These are phyloP conservation scores for Fusarium paranaense DNA, from an alignment of 2,329 filamentous ascomycete species.

Conservation along the genomic window DNA sequence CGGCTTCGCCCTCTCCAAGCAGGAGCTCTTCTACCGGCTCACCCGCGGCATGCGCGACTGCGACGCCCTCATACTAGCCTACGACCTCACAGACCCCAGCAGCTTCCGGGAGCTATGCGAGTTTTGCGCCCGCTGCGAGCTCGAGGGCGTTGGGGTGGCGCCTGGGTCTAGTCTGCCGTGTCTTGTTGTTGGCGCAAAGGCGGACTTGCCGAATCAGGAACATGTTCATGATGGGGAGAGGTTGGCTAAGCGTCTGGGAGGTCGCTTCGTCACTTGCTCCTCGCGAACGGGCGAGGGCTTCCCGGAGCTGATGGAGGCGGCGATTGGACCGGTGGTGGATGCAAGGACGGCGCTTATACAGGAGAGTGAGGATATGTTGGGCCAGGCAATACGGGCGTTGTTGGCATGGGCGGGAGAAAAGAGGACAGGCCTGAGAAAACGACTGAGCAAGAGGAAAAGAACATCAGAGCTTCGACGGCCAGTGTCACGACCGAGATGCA, in stretches of 20 bases:
- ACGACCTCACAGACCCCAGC: constrained; percentile 19
- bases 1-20: constrained; percentile 3
- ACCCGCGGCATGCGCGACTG: constrained; percentile 24
- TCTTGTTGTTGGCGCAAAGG: constrained; percentile 27
- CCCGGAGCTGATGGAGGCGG: constrained; percentile 10
- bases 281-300: constrained; percentile 13
- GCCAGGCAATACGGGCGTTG: constrained; percentile 16
- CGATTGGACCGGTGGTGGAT: constrained; percentile 21
- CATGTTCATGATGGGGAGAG: constrained; percentile 18
- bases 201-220: constrained; percentile 2
- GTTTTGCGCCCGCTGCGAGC: constrained; percentile 30
- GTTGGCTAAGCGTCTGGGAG: constrained; percentile 24
- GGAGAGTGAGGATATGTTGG: constrained; percentile 29
- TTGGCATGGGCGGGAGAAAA: background rate
- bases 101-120: constrained; percentile 29
- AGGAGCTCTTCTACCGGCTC: constrained; percentile 19
- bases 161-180: constrained; percentile 27
- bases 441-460: background rate
- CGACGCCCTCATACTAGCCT: constrained; percentile 31
- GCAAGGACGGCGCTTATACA: constrained; percentile 23
- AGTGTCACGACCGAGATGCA: constrained; percentile 10
- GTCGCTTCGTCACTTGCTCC: constrained; percentile 16
- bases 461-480: background rate
- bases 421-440: constrained; percentile 2
- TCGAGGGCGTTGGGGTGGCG: constrained; percentile 20